These are phyloP conservation scores for Phytophthora sp. DNA, from an alignment of 352 stramenopile genomes.

Conservation along the genomic window DNA sequence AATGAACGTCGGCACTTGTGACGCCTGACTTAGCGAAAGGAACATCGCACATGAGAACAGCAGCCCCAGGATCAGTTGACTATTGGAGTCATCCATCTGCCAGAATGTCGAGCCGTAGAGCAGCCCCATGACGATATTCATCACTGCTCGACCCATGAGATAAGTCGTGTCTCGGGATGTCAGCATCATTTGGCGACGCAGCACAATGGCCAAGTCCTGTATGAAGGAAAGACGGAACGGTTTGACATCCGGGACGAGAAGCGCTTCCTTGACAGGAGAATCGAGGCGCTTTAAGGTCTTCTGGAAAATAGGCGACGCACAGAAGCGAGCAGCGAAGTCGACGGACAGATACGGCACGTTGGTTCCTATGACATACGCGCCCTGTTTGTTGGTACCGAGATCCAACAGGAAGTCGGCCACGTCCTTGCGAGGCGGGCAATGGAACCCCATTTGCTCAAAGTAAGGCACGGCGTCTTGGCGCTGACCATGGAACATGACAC, in stretches of 20 bases:
- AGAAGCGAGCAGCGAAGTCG: constrained; percentile 57
- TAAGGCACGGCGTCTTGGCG: constrained; percentile 45
- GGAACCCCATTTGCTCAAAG: constrained; percentile 55
- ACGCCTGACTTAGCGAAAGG: constrained; percentile 76
- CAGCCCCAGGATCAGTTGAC: constrained; percentile 75
- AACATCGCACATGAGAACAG: constrained; percentile 91
- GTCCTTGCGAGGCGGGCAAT: constrained; percentile 31
- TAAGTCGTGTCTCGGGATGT: constrained; percentile 65
- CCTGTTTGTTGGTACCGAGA: constrained; percentile 28
- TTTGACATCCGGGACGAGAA: constrained; percentile 15
- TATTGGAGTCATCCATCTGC: constrained; percentile 56
- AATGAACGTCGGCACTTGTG: constrained; percentile 85
- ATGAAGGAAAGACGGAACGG: constrained; percentile 54
- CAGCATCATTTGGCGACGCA: constrained; percentile 70
- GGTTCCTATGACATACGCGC: constrained; percentile 9
- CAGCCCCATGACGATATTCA: constrained; percentile 64
- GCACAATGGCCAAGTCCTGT: constrained; percentile 44
- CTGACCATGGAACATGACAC: constrained; percentile 58
- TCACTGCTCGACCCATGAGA: constrained; percentile 49
- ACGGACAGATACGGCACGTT: constrained; percentile 25
- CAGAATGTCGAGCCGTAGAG: constrained; percentile 74
- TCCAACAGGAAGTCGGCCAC: constrained; percentile 28
- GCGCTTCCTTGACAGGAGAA: constrained; percentile 35
- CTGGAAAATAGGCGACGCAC: constrained; percentile 54
- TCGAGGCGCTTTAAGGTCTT: constrained; percentile 45